Conservation (phyloP, 1,139 yeast genomes). For the Hansenula lynferdii region DNA sequence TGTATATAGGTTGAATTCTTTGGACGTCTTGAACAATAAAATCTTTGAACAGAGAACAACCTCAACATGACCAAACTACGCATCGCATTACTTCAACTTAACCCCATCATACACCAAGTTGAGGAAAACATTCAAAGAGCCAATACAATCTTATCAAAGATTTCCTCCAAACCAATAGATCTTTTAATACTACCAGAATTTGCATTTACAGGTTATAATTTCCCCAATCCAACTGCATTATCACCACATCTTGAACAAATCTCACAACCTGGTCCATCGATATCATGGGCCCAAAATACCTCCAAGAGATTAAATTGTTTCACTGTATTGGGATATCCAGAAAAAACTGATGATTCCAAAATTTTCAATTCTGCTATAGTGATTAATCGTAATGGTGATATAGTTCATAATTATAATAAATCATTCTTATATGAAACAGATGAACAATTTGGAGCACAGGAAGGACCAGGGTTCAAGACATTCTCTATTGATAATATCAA, state of each 20-base stretch:
- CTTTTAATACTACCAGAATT: conserved; percentile 76
- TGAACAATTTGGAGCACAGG: conserved; percentile 74
- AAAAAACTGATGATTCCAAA: conserved; percentile 29
- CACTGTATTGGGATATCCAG: conserved; percentile 84
- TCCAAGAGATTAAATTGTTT: conserved; percentile 53
- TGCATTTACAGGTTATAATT: conserved; percentile 84
- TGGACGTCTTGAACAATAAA: no score
- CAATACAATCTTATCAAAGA: conserved; percentile 30
- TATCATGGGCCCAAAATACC: conserved; percentile 51
- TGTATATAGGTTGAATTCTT: no score
- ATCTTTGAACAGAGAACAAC: no score
- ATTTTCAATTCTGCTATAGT: conserved; percentile 74
- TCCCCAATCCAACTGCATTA: conserved; percentile 45
- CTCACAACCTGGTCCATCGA: conserved; percentile 38
- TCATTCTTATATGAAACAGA: conserved; percentile 77
- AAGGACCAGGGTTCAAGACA: conserved; percentile 33
- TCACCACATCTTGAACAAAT: conserved; percentile 51
- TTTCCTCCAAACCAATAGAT: conserved; percentile 32
- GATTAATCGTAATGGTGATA: conserved; percentile 51
- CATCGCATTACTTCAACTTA: conserved; percentile 66
- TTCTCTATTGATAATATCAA: conserved; percentile 17
- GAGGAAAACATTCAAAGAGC: conserved; percentile 51
- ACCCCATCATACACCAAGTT: conserved; percentile 58
- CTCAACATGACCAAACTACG: conserved; percentile 27
- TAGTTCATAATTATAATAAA: conserved; percentile 69